phyloP scores from a whole-genome alignment of 78 protist genomes.

The Diacronema lutheri region DNA sequence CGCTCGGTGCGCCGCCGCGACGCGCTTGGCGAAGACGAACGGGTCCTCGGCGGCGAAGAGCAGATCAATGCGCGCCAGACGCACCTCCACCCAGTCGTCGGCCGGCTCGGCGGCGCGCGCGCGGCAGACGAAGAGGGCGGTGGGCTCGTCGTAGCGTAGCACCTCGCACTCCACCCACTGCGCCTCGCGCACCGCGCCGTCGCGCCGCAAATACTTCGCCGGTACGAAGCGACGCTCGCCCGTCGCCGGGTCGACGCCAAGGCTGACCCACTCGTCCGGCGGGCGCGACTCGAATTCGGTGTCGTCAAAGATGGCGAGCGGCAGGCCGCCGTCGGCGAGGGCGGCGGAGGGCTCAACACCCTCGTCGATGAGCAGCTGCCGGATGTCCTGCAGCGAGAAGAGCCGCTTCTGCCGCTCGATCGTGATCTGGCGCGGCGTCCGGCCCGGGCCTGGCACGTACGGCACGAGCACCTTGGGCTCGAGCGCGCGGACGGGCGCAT shows the following conservation, averaged over 20 bases:
- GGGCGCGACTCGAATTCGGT: conserved; percentile 52
- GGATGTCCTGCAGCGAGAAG: conserved; percentile 35
- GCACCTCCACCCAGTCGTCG: not conserved
- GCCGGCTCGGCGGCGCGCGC: too few species aligned
- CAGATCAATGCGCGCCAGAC: conserved; percentile 7
- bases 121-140: not conserved
- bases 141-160: not conserved
- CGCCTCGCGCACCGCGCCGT: not conserved
- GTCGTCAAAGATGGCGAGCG: conserved; percentile 70
- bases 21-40: conserved; percentile 45
- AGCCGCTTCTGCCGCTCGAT: conserved; percentile 60
- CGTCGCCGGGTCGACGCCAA: conserved; percentile 9
- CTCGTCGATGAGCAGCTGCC: conserved; percentile 15
- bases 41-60: conserved; percentile 63
- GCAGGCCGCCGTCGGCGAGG: conserved; percentile 1
- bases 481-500: not conserved
- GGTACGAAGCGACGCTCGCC: conserved; percentile 16
- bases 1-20: conserved; percentile 31
- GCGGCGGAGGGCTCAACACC: not conserved
- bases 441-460: conserved; percentile 36
- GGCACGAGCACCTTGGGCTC: conserved; percentile 81
- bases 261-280: conserved; percentile 57
- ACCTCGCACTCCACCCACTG: not conserved
- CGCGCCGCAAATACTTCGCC: not conserved
- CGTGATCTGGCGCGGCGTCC: conserved; percentile 65